These are phyloP conservation scores for Lipomyces yarrowii DNA, from an alignment of 1,139 yeast species.

Conservation along the genomic window DNA sequence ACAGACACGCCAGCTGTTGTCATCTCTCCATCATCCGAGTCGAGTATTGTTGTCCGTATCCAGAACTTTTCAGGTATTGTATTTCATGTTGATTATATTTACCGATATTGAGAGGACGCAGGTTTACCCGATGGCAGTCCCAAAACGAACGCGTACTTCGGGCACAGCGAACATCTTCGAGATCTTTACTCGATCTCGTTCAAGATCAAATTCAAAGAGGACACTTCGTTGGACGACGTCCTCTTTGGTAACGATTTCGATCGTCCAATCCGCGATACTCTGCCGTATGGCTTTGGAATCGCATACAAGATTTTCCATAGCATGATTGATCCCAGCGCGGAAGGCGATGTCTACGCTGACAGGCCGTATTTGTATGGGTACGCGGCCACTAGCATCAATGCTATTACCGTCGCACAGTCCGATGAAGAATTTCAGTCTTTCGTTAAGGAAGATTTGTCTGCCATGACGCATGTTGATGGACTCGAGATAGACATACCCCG, in stretches of 20 bases:
- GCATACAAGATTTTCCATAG: slow-evolving; percentile 26
- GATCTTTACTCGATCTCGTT: slow-evolving; percentile 29
- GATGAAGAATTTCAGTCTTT: slow-evolving; percentile 1
- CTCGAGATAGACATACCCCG: slow-evolving; percentile 10
- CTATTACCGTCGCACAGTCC: slow-evolving; percentile 7
- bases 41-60: slow-evolving; percentile 17
- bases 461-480: slow-evolving; percentile 5
- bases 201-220: slow-evolving; percentile 15
- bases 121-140: slow-evolving; percentile 19
- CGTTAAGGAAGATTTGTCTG: slow-evolving; percentile 17
- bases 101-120: neutral
- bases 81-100: neutral
- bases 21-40: slow-evolving; percentile 4
- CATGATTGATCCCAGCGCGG: slow-evolving; percentile 59
- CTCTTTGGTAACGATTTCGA: slow-evolving; percentile 72
- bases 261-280: slow-evolving; percentile 58
- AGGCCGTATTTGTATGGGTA: slow-evolving; percentile 47
- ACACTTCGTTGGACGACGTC: slow-evolving; percentile 44
- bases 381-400: slow-evolving; percentile 28
- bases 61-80: slow-evolving; percentile 19
- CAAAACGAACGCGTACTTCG: slow-evolving; percentile 20
- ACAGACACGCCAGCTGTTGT: slow-evolving; percentile 17
- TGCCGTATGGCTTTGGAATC: slow-evolving; percentile 55
- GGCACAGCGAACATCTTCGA: slow-evolving; percentile 15
- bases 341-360: slow-evolving; percentile 65